Evolutionary conservation across 306 rosid species (phyloP), one percentile per base, ranked within the genome.

Genomic region (Trifolium repens): DNA sequence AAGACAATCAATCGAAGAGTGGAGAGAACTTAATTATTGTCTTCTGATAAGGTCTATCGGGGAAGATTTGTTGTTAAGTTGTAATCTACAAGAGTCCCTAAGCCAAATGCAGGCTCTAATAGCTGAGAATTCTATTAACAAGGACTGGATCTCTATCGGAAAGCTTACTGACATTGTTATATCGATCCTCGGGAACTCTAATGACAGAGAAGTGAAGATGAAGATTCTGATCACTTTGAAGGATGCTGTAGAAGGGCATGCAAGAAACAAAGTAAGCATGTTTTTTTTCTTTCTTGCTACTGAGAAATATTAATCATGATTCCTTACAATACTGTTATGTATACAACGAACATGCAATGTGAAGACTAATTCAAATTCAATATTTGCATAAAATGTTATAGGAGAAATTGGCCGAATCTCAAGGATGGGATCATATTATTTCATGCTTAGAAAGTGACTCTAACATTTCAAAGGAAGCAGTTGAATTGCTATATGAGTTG

Each of bases 11-110:
- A 92, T 92, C 27, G 88, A 90, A 75, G 97, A 92, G 83, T 92
- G 97, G 97, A 84, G 88, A 81, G 96, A 92, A 80, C 91, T 79
- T 54, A 90, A 88, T 78, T 88, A 88, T 73, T 88, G 93, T 76
- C 91, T 90, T 19, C 60, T 40, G 58, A 90, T 92, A 68, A 74
- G 92, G 68, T 88, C 93, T 14, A 82, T 83, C 67, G 76, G 80
- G 76, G 87, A 69, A 60, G 80, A 84, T 43, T 72, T 90, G 69
- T 50, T 71, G 17, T 87, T 89, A 12, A 72, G 72, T 27, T 46
- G 58, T 34, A 83, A 84, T 39, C 74, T 88, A 60, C 75, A 72
- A 63, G 91, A 84, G 59, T 89, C 91, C 34, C 71, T 90, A 58
- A 79, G 76, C 70, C 85, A 80, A 80, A 84, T 90, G 75, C 96